Evolutionary conservation across 495 filamentous ascomycete genomes (phyloP), one percentile per base, ranked within the genome.

Genomic region (Neurospora discreta): DNA sequence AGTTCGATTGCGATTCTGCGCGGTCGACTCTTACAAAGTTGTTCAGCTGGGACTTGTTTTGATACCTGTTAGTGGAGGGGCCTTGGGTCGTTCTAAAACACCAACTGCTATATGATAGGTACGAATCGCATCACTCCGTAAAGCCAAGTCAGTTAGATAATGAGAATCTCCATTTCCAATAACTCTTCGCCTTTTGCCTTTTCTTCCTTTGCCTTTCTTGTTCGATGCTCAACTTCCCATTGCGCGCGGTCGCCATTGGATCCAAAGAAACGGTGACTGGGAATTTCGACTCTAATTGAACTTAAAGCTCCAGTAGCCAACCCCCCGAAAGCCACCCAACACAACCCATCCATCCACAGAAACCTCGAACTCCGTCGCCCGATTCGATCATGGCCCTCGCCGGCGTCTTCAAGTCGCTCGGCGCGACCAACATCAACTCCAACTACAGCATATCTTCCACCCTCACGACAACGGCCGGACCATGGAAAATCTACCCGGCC

Each of bases 401-500:
- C 73, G 92, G 90, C 74, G 93, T 93, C 38, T 84, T 98, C 77
- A 98, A 98, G 81, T 94, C 95, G 39, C 92, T 99, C 80, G 89
- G 89, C 69, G 92, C 92, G 68, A 86, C 86, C 39, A 95, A 97
- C 80, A 99, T 99, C 81, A 87, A 89, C 72, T 88, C 92, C 73
- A 95, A 97, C 81, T 99, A 99, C 81, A 87, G 89, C 71, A 84
- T 97, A 69, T 88, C 92, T 9, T 84, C 89, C 23, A 85, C 87
- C 69, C 87, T 91, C 26, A 87, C 86, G 13, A 87, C 92, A 23
- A 87, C 87, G 40, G 91, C 94, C 30, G 95, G 95, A 26, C 92
- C 94, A 33, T 99, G 95, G 95, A 97, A 93, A 83, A 94, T 99
- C 80, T 93, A 93, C 84, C 92, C 96, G 83, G 96, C 92, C 60